Evolutionary conservation across 129 eudicot species (phyloP), one percentile per base, ranked within the genome.

Genomic region (Oenanthe sinensis): DNA sequence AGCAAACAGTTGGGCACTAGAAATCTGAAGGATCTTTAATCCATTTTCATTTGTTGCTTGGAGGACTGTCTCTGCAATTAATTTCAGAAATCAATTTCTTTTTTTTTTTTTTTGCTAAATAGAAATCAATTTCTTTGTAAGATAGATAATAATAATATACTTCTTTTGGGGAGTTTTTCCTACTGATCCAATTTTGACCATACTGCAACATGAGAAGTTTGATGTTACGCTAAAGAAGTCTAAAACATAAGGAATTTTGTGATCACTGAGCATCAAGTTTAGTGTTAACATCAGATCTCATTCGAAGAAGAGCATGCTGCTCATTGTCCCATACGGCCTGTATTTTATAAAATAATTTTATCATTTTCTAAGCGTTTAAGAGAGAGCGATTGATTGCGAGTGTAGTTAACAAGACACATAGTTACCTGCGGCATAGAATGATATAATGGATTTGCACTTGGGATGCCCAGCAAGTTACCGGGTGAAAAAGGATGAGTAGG

Each of bases 281-380:
- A n/a, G n/a, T n/a, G n/a, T n/a, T n/a, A n/a, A n/a, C n/a, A n/a
- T n/a, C n/a, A n/a, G n/a, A n/a, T n/a, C n/a, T n/a, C n/a, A n/a
- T n/a, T 20, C 16, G 26, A 54, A 54, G 63, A 54, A 19, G 63
- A 54, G 8, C 5, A 54, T 54, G 63, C 71, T 90, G 89, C 80
- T 93, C 98, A 65, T 79, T 82, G 78, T 90, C 96, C 97, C 97
- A 90, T 71, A 87, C 76, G 49, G 80, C 75, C 97, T 90, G 84
- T 70, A 74, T 4, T 22, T 28, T 80, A 2, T 75, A 8, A 83
- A 30, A 60, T 79, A 46, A 46, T 46, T 10, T 20, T 20, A 48
- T 2, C 26, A 26, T 14, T 33, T 22, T 43, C 20, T 74, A 48
- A 40, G 37, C 28, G 14, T 40, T 50, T 71, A 37, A 46, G 24